Conservation (phyloP, 163 green algal genomes). For the Scenedesmus sp. region DNA sequence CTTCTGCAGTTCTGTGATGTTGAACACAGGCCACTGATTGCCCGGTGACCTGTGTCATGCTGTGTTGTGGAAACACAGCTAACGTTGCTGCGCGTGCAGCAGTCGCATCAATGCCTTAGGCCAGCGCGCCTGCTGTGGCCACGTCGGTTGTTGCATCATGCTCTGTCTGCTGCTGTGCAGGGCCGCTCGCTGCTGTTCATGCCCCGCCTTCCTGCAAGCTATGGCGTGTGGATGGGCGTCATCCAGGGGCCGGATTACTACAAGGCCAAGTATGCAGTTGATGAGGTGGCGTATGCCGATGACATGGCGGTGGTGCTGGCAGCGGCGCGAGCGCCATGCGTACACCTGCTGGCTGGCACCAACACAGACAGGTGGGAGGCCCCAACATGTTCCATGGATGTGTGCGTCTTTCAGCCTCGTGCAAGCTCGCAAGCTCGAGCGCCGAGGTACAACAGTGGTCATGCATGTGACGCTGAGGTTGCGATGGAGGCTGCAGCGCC, state of each 20-base stretch:
- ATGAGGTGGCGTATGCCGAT: constrained; percentile 85
- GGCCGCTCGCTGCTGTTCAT: constrained; percentile 86
- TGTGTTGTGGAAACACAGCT: not conserved
- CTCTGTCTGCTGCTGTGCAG: constrained; percentile 25
- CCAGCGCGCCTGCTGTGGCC: not conserved
- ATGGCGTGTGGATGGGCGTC: constrained; percentile 91
- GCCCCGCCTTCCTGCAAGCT: constrained; percentile 81
- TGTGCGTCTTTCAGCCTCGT: too few relatives aligned
- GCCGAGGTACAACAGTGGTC: too few relatives aligned
- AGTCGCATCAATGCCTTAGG: not conserved
- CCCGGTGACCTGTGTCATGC: too few relatives aligned
- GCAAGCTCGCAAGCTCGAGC: too few relatives aligned
- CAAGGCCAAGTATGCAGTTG: constrained; percentile 75
- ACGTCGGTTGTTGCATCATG: not conserved
- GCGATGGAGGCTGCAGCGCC: too few relatives aligned
- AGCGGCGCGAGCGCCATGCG: constrained; percentile 57
- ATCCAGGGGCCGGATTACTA: constrained; percentile 68
- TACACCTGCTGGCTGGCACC: constrained; percentile 83
- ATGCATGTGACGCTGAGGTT: not conserved
- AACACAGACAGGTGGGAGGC: constrained; percentile 93
- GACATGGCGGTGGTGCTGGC: constrained; percentile 78
- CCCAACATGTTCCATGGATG: too few relatives aligned
- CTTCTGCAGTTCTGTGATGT: too few relatives aligned
- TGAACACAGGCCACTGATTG: too few relatives aligned
- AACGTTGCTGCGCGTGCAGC: not conserved